phyloP scores from a whole-genome alignment of 2,329 filamentous ascomycete genomes.

The Claviceps spartinae region DNA sequence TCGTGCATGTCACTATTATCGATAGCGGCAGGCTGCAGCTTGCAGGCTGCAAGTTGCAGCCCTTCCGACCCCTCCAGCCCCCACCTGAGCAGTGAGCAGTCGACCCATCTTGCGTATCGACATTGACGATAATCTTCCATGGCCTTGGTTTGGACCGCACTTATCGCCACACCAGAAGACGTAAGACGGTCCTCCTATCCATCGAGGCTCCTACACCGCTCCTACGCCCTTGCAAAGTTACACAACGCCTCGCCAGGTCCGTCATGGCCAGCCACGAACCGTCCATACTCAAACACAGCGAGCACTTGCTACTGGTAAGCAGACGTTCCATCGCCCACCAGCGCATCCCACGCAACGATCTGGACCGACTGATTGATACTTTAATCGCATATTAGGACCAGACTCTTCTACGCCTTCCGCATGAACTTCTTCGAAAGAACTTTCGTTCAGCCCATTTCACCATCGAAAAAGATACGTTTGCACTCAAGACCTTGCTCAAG shows the following conservation, averaged over 20 bases:
- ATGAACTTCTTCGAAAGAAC: slow-evolving; percentile 86
- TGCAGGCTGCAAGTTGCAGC: too few relatives aligned
- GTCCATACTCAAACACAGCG: slow-evolving; percentile 58
- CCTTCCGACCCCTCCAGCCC: neutral
- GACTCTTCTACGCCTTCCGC: slow-evolving; percentile 80
- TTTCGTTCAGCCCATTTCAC: slow-evolving; percentile 74
- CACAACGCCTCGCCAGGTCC: neutral
- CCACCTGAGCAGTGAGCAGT: neutral
- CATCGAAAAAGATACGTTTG: slow-evolving; percentile 57
- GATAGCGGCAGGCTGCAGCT: neutral
- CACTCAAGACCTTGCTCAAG: slow-evolving; percentile 46
- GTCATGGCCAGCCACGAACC: slow-evolving; percentile 48
- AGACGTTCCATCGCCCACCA: neutral
- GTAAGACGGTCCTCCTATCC: too few relatives aligned
- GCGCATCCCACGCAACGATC: neutral
- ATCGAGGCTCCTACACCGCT: too few relatives aligned
- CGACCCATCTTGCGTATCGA: neutral
- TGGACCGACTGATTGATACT: neutral
- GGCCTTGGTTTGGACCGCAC: too few relatives aligned
- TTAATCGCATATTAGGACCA: slow-evolving; percentile 52
- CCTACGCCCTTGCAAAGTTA: too few relatives aligned
- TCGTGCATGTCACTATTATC: slow-evolving; percentile 1
- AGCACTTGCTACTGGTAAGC: slow-evolving; percentile 60
- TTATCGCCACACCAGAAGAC: too few relatives aligned
- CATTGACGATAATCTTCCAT: too few relatives aligned